These are phyloP conservation scores for Syzygium grande DNA, from an alignment of 345 rosid genomes.

Conservation along the genomic window DNA sequence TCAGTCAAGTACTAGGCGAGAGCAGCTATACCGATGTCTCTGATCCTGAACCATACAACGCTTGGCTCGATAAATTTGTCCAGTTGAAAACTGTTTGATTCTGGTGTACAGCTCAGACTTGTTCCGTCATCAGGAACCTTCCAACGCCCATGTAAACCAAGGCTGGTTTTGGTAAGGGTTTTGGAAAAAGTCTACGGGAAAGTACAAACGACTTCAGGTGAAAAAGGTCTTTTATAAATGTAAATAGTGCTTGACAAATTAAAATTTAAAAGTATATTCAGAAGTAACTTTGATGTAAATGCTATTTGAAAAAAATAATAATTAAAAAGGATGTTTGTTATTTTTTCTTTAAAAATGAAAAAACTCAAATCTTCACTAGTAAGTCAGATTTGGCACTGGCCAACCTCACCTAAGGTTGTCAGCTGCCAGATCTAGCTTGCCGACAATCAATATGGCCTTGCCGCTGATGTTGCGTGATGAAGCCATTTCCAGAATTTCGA, in stretches of 20 bases:
- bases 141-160: not conserved
- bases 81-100: not conserved
- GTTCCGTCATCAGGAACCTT: not conserved
- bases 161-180: not conserved
- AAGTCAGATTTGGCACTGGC: not conserved
- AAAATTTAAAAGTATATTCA: not conserved
- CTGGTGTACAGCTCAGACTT: not conserved
- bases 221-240: not conserved
- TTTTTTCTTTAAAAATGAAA: not conserved
- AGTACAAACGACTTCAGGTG: not conserved
- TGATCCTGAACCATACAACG: not conserved
- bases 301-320: not conserved
- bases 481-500: not conserved
- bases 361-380: no score
- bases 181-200: not conserved
- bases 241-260: not conserved
- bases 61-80: not conserved
- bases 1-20: not conserved
- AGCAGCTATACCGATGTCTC: not conserved
- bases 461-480: fast-evolving
- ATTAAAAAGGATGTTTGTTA: not conserved
- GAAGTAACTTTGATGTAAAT: not conserved
- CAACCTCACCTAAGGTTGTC: no score
- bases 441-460: not conserved
- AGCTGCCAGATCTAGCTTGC: not conserved